A percentile compares a stretch with the other conserved stretches of the same genome.
Conservation (phyloP, 352 stramenopile genomes). For the Saprolegnia diclina region DNA sequence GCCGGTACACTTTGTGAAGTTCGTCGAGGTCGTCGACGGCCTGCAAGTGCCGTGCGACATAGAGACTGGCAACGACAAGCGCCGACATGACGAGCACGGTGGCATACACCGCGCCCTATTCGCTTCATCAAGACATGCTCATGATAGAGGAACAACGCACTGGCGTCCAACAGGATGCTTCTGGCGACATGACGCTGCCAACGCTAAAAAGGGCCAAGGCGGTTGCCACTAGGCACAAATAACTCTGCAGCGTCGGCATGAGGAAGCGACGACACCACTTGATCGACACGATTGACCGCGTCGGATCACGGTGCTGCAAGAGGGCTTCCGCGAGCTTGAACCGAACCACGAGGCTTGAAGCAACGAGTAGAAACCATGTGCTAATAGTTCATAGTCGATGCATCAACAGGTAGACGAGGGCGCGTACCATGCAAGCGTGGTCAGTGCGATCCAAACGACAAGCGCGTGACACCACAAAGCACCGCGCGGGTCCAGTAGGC, state of each 20-base stretch:
- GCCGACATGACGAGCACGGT: not conserved
- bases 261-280: not conserved
- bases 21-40: not conserved
- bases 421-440: not conserved
- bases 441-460: not conserved
- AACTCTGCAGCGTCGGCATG: not conserved
- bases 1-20: not conserved
- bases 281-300: not conserved
- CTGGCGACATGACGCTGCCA: no score
- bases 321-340: constrained; percentile 3
- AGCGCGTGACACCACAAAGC: not conserved
- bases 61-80: not conserved
- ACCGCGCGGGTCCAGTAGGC: not conserved
- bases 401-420: no score
- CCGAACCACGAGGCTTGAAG: not conserved
- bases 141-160: no score
- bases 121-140: not conserved
- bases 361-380: not conserved
- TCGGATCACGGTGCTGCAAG: not conserved
- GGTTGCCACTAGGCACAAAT: not conserved
- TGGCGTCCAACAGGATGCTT: not conserved
- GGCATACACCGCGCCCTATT: not conserved
- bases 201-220: no score
- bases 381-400: not conserved
- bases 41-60: not conserved